Evolutionary conservation across 2,329 filamentous ascomycete genomes (phyloP), one percentile per base, ranked within the genome.

Genomic region (Setomelanomma holmii): DNA sequence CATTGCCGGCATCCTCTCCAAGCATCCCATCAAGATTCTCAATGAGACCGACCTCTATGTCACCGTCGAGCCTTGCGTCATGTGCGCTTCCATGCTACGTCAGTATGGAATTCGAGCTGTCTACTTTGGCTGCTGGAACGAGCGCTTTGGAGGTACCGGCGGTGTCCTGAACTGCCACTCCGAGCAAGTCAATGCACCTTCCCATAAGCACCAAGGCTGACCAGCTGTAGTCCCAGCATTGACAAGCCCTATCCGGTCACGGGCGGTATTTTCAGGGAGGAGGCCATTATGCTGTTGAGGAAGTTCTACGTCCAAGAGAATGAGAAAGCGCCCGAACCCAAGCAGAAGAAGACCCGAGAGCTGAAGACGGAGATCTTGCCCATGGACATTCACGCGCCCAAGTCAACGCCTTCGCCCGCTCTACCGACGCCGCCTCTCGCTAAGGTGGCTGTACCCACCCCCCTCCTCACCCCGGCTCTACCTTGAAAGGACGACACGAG

Each of bases 231-330:
- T 49, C 84, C 84, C 19, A 89, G 88, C 58, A 84, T 96, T 40
- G 92, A 96, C 72, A 81, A 80, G 8, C 86, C 90, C 4, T 97
- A 90, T 72, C 87, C 89, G 40, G 91, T 91, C 50, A 88, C 92
- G 71, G 91, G 93, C 34, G 93, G 93, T 1, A 88, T 96, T 80
- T 91, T 91, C 66, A 86, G 91, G 40, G 90, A 96, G 68, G 93
- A 98, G 70, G 93, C 95, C 4, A 96, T 99, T 54, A 93, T 93
- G 75, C 77, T 99, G 61, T 81, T 99, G 61, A 84, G 96, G 58
- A 87, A 93, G 53, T 99, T 99, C 76, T 99, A 99, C 74, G 90
- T 99, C 24, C 95, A 99, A 76, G 93, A 99, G 76, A 99, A 99
- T 75, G 91, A 90, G 59, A 90, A 95, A 81, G 86, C 85, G 24